Evolutionary conservation across 306 rosid species (phyloP).

Genomic region (Prunus kanzakura): DNA sequence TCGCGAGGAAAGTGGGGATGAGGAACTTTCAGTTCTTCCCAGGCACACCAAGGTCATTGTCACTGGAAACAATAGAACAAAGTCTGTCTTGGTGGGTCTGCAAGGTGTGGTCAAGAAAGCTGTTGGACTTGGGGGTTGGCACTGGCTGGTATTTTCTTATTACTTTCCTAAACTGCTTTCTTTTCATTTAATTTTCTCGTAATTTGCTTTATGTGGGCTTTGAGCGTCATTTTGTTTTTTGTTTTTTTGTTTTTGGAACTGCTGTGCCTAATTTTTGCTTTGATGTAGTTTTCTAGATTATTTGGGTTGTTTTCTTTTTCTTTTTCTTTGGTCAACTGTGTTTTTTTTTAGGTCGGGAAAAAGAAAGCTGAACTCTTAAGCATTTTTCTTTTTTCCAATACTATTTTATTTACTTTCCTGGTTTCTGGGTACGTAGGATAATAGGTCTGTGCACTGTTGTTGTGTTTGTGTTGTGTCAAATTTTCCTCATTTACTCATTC

Average conservation of each 20-base stretch:
- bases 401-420: background rate
- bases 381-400: background rate
- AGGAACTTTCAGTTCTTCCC: conserved; percentile 67
- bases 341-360: background rate
- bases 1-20: conserved; percentile 66
- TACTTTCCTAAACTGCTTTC: background rate
- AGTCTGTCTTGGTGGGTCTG: conserved; percentile 70
- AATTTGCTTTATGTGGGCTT: background rate
- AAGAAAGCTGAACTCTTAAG: background rate
- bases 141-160: conserved; percentile 62
- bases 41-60: conserved; percentile 77
- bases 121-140: conserved; percentile 82
- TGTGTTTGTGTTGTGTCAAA: background rate
- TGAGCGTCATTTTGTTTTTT: background rate
- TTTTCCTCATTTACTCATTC: too few relatives aligned
- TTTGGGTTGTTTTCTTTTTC: background rate
- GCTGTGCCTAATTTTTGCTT: background rate
- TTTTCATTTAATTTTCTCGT: background rate
- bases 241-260: background rate
- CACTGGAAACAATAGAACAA: conserved; percentile 70
- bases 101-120: conserved; percentile 82
- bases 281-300: background rate
- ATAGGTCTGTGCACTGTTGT: background rate
- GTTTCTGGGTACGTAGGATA: background rate
- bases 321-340: too few relatives aligned